Percentiles rank a stretch among this genome's conserved stretches.
phyloP scores from a whole-genome alignment of 768 basidiomycete genomes.

The Tricholoma matsutake region DNA sequence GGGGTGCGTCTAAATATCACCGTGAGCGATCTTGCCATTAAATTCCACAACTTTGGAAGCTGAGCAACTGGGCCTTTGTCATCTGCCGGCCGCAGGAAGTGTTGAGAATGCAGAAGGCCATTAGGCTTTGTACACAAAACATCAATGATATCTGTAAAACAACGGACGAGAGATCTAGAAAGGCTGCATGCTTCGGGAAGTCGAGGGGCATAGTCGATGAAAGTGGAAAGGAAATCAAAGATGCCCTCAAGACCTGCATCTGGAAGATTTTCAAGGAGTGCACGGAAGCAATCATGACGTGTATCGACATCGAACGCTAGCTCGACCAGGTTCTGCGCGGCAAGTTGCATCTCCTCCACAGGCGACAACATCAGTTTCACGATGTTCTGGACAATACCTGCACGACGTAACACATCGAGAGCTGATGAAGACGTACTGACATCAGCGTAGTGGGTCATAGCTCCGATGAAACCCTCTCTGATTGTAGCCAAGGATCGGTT shows the following conservation, averaged over 20 bases:
- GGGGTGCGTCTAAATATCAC: slow-evolving; percentile 86
- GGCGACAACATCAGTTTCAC: slow-evolving; percentile 81
- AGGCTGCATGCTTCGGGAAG: slow-evolving; percentile 85
- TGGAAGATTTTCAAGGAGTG: slow-evolving; percentile 66
- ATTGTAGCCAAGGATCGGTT: slow-evolving; percentile 58
- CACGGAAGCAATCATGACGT: slow-evolving; percentile 84
- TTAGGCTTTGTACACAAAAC: slow-evolving; percentile 72
- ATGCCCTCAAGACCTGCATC: slow-evolving; percentile 69
- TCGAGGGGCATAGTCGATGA: slow-evolving; percentile 54
- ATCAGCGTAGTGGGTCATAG: slow-evolving; percentile 64
- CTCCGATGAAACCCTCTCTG: slow-evolving; percentile 59
- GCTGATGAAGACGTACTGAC: slow-evolving; percentile 50
- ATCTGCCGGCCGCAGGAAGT: slow-evolving; percentile 47
- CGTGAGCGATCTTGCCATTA: slow-evolving; percentile 76
- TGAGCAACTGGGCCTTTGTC: slow-evolving; percentile 45
- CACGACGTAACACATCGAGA: slow-evolving; percentile 50
- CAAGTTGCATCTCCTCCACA: slow-evolving; percentile 64
- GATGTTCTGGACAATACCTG: slow-evolving; percentile 56
- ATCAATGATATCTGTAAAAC: slow-evolving; percentile 90
- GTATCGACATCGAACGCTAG: slow-evolving; percentile 89
- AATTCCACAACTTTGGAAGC: slow-evolving; percentile 73
- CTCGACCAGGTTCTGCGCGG: slow-evolving; percentile 77
- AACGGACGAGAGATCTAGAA: slow-evolving; percentile 89
- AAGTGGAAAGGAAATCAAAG: slow-evolving; percentile 61
- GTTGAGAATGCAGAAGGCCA: slow-evolving; percentile 60